Conservation (phyloP, 2,329 filamentous ascomycete genomes). For the Nigrograna mackinnonii region DNA sequence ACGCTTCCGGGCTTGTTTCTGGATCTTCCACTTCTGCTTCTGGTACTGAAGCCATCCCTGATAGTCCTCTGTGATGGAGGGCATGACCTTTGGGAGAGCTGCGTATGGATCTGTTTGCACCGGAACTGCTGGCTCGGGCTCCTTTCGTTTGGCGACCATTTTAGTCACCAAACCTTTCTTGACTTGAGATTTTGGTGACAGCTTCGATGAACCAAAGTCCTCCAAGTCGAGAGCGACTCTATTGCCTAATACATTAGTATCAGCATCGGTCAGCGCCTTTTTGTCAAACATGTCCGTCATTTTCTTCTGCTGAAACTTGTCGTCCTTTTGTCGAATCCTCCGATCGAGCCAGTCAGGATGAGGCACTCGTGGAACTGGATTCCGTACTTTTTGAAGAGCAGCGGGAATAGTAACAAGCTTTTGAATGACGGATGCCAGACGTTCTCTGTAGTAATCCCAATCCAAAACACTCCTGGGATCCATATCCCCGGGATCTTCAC, state of each 20-base stretch:
- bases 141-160: constrained; percentile 54
- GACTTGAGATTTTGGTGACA: constrained; percentile 38
- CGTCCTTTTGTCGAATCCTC: constrained; percentile 91
- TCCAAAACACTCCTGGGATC: constrained; percentile 89
- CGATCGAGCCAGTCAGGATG: constrained; percentile 97
- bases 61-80: constrained; percentile 84
- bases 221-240: constrained; percentile 70
- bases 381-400: constrained; percentile 90
- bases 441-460: constrained; percentile 97
- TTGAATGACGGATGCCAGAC: constrained; percentile 94
- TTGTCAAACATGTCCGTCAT: constrained; percentile 89
- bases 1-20: constrained; percentile 84
- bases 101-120: constrained; percentile 78
- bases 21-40: constrained; percentile 98
- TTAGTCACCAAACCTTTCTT: constrained; percentile 48
- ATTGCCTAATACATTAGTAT: constrained; percentile 64
- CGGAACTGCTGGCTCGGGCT: constrained; percentile 48
- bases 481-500: constrained; percentile 87
- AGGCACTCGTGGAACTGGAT: constrained; percentile 88
- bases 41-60: constrained; percentile 87
- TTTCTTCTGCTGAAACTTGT: constrained; percentile 98
- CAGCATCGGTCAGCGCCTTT: constrained; percentile 72
- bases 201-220: constrained; percentile 74
- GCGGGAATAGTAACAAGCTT: constrained; percentile 99
- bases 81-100: constrained; percentile 80